These are phyloP conservation scores for Anthostomella pinea DNA, from an alignment of 2,329 filamentous ascomycete species.

Conservation along the genomic window DNA sequence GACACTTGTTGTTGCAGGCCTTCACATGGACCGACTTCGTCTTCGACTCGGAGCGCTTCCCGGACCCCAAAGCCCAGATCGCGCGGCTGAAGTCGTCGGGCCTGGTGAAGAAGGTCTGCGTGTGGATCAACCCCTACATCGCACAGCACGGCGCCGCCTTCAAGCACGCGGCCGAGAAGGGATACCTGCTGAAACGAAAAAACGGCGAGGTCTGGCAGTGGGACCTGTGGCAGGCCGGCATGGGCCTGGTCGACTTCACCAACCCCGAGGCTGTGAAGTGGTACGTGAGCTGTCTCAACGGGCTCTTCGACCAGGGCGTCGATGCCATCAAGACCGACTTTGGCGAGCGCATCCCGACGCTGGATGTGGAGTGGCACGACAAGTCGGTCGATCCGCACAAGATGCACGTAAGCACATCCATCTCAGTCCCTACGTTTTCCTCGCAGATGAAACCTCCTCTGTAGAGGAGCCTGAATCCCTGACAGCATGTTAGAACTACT, in stretches of 20 bases:
- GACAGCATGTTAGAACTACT: slow-evolving; percentile 55
- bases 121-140: slow-evolving; percentile 76
- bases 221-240: slow-evolving; percentile 75
- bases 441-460: background rate
- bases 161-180: slow-evolving; percentile 59
- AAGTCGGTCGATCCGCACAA: slow-evolving; percentile 54
- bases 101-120: slow-evolving; percentile 62
- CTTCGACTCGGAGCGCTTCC: slow-evolving; percentile 66
- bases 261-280: slow-evolving; percentile 66
- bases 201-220: slow-evolving; percentile 73
- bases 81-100: slow-evolving; percentile 60
- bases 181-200: slow-evolving; percentile 66
- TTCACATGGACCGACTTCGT: slow-evolving; percentile 75
- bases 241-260: slow-evolving; percentile 72
- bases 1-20: slow-evolving; percentile 32
- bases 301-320: slow-evolving; percentile 65
- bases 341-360: slow-evolving; percentile 66
- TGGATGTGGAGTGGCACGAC: slow-evolving; percentile 65
- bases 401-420: slow-evolving; percentile 64
- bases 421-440: background rate
- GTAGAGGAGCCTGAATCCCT: background rate
- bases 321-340: slow-evolving; percentile 76
- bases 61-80: slow-evolving; percentile 64
- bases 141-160: slow-evolving; percentile 68
- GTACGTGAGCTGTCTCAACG: slow-evolving; percentile 60